Percentiles rank a stretch among this genome's conserved stretches.
Conservation (phyloP, 176 grass and related monocot genomes). For the Aegilops tauschii region DNA sequence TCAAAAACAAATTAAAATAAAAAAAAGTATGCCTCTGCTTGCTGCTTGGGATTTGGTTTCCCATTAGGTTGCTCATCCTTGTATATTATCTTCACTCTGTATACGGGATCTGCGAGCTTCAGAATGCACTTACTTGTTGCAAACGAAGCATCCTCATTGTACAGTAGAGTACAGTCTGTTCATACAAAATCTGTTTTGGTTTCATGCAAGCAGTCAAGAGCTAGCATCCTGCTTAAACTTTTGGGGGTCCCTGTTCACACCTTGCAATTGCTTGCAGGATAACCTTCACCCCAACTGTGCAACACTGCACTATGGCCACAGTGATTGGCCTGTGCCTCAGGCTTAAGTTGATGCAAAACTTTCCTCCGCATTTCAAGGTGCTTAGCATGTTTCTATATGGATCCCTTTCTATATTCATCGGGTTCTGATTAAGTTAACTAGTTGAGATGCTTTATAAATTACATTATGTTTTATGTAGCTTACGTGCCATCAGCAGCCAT, state of each 20-base stretch:
- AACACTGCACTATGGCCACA: conserved; percentile 96
- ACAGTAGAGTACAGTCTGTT: not conserved
- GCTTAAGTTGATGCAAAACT: conserved; percentile 93
- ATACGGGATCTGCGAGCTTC: not conserved
- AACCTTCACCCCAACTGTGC: conserved; percentile 98
- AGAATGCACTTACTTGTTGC: not conserved
- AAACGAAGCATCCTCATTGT: not conserved
- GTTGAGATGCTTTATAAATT: not conserved
- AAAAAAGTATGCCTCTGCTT: not conserved
- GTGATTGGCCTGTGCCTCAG: conserved; percentile 89
- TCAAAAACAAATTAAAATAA: no score
- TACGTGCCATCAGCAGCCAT: not conserved
- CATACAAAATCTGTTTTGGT: not conserved
- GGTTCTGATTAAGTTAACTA: not conserved
- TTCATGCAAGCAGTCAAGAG: not conserved
- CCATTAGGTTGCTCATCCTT: not conserved
- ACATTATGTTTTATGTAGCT: not conserved
- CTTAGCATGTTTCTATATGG: conserved; percentile 5
- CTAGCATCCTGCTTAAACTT: not conserved
- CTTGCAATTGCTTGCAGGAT: conserved; percentile 62
- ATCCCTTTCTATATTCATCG: not conserved
- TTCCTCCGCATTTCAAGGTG: conserved; percentile 93
- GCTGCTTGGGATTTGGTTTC: not conserved
- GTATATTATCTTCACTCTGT: not conserved
- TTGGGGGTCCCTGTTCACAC: not conserved